Base-by-base conservation (phyloP, 169 alveolate genomes). In the Eimeria tenella region DNA sequence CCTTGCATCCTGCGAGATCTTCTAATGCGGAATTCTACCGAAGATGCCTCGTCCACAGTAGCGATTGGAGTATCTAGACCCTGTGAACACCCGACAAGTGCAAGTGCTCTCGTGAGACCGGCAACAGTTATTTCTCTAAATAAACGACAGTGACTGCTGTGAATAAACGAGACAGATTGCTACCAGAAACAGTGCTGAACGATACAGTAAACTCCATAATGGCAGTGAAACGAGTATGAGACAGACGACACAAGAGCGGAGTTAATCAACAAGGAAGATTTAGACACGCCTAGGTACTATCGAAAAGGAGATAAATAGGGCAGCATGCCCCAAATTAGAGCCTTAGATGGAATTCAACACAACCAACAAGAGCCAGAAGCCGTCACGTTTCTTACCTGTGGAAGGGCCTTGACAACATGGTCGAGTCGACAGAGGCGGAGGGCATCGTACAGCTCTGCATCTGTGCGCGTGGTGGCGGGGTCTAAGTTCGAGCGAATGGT, bases 401-500 rank as follows among this genome's bases (percentile, higher is more conserved):
- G 94, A 19, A 94, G 90, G 21, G 73, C 84, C 65, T 68, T 70
- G n/a, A 94, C 94, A 60, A 83, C 73, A n/a, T 82, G 50, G 1
- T n/a, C 90, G 21, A 82, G 73, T 4, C 89, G 88, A 25, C 95
- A 84, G 25, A 84, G 62, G 23, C 94, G 56, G 21, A 96, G 92
- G 56, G 81, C 96, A 56, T 81, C 71, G 55, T 42, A 73, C 25
- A 97, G 93, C 65, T 95, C 94, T 1, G 84, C 90, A 75, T 95
- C 96, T 9, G 97, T 49, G 62, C 95, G 75, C 53, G 92, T 58
- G 83, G 95, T 84, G 15, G 94, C 92, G 6, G 98, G 98, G 94
- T 97, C 98, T 21, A 97, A 90, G 81, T 97, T 97, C 70, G 95
- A 91, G 81, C 96, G 95, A 13, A 97, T 77, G 60, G 97, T 95